Evolutionary conservation across 805 yeast genomes (phyloP), one percentile per base, ranked within the genome.

Genomic region (Candida coquimbonensis): DNA sequence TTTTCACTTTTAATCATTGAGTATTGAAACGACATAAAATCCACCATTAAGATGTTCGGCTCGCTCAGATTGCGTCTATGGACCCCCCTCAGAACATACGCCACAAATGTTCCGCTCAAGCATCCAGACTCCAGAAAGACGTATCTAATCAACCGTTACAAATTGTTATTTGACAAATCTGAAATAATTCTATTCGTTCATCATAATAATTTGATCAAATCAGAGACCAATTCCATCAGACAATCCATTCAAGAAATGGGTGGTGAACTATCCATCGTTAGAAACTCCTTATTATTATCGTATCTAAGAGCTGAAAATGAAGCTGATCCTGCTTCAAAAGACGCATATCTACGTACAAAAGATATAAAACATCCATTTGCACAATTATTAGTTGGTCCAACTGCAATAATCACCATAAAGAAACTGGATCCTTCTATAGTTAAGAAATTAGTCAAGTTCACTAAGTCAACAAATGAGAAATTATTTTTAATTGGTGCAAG

Each of bases 401-500:
- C 96, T 3, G 95, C 95, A 1, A 73, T 86, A 9, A 78, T 91
- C 46, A 63, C 84, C 19, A 74, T 88, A 49, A 77, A 77, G 38
- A 78, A 74, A 49, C 70, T 84, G 33, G 83, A 88, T 52, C 96
- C 97, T n/a, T 55, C 66, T 14, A 67, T 69, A 19, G 86, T 90
- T 11, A 76, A 77, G 27, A 69, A 72, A 44, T 77, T 87, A 5
- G 65, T 87, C 55, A 82, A 77, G 56, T 61, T 79, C 27, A 60
- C 89, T 41, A 81, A 79, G 53, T 62, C 72, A 37, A 76, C 83
- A 37, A 79, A 78, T 56, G 96, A 88, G 56, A 80, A 80, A 61
- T 68, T 93, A 53, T 78, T 90, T 48, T 66, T 93, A 38, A 74
- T 91, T 50, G 99, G 97, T 36, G 98, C 96, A 29, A 79, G 80